Percentiles rank a stretch among this genome's conserved stretches.
Conservation (phyloP, 2,329 filamentous ascomycete species). For the Graphilbum sp. region DNA sequence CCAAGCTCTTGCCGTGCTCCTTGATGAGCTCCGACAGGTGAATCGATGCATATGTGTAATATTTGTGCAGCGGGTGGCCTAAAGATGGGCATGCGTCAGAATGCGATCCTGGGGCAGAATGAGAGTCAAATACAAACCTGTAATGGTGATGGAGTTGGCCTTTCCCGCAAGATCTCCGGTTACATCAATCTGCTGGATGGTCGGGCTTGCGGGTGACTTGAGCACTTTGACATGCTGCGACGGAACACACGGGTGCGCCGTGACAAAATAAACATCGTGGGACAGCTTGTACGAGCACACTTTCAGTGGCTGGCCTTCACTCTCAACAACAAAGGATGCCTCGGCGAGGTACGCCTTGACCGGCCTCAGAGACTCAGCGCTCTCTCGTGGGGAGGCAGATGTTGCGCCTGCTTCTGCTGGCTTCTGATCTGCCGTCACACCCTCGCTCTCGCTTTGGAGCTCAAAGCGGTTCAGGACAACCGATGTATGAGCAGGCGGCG, state of each 20-base stretch:
- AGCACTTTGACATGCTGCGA: constrained; percentile 40
- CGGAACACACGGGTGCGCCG: constrained; percentile 46
- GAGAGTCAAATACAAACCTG: constrained; percentile 18
- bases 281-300: constrained; percentile 28
- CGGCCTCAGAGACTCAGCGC: not conserved
- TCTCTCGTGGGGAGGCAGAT: no score
- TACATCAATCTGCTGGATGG: constrained; percentile 39
- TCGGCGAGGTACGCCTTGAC: constrained; percentile 21
- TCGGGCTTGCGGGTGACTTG: constrained; percentile 42
- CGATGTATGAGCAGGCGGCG: constrained; percentile 25
- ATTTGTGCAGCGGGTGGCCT: constrained; percentile 50
- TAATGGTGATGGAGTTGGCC: constrained; percentile 28
- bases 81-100: not conserved
- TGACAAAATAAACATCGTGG: constrained; percentile 48
- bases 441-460: constrained; percentile 25
- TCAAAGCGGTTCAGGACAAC: constrained; percentile 35
- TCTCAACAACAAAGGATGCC: constrained; percentile 23
- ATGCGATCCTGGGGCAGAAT: no score
- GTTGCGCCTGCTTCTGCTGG: not conserved
- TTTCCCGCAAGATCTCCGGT: constrained; percentile 24
- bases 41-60: constrained; percentile 41
- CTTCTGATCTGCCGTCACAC: not conserved
- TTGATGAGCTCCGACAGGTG: constrained; percentile 40
- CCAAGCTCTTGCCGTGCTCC: constrained; percentile 27
- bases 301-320: constrained; percentile 22